phyloP scores from a whole-genome alignment of 169 alveolate species.

The Plasmodium relictum region DNA sequence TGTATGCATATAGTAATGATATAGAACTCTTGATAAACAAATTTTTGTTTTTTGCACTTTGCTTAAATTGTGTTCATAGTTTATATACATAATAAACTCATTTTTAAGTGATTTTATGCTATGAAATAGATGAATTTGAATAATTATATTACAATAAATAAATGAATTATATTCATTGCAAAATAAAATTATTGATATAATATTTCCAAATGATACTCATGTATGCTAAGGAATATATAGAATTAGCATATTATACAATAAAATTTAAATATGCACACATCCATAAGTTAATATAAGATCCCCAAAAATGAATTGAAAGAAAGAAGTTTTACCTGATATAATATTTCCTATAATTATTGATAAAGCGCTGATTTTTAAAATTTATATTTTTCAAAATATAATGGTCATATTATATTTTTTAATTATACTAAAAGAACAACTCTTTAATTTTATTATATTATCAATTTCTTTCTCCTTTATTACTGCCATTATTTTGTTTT shows the following conservation, averaged over 20 bases:
- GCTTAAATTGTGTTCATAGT: conserved; percentile 86
- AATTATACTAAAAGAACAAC: conserved; percentile 30
- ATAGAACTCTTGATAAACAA: conserved; percentile 93
- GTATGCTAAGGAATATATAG: conserved; percentile 87
- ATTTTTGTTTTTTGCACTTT: conserved; percentile 95
- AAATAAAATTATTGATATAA: conserved; percentile 86
- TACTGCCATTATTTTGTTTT: neutral
- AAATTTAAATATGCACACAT: conserved; percentile 24
- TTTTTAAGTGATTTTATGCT: conserved; percentile 84
- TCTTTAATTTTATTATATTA: conserved; percentile 32
- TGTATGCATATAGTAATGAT: conserved; percentile 76
- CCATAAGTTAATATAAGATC: conserved; percentile 37
- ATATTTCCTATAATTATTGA: conserved; percentile 90
- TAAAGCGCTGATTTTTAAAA: conserved; percentile 46
- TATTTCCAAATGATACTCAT: conserved; percentile 88
- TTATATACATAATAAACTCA: conserved; percentile 83
- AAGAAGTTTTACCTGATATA: conserved; percentile 92
- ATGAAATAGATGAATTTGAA: conserved; percentile 78
- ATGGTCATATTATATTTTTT: neutral
- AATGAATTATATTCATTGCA: conserved; percentile 81
- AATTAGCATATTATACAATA: conserved; percentile 79
- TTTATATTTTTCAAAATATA: conserved; percentile 39
- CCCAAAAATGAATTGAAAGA: conserved; percentile 88
- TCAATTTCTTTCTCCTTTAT: conserved; percentile 6
- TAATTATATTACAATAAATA: conserved; percentile 76